phyloP scores from a whole-genome alignment of 2,329 filamentous ascomycete genomes.

The Talaromyces funiculosus region DNA sequence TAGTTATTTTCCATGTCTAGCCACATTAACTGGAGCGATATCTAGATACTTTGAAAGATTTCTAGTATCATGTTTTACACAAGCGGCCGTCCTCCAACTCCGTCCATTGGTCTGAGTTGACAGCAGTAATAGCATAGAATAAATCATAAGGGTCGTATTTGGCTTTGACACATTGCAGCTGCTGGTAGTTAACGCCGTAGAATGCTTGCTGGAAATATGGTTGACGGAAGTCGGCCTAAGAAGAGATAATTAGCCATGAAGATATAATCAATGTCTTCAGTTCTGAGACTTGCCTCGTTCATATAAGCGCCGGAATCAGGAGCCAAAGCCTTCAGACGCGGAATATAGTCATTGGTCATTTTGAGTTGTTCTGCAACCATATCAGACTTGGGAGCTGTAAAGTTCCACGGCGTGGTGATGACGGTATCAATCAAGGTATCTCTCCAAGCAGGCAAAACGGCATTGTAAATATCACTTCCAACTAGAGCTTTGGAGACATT shows the following conservation, averaged over 20 bases:
- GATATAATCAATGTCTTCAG: neutral
- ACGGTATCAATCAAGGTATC: conserved; percentile 31
- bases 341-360: conserved; percentile 38
- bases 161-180: conserved; percentile 10
- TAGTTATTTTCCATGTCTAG: neutral
- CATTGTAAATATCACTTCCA: conserved; percentile 30
- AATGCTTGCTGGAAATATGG: conserved; percentile 12
- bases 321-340: conserved; percentile 34
- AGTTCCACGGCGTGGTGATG: conserved; percentile 34
- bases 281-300: conserved; percentile 25
- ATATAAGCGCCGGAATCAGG: conserved; percentile 37
- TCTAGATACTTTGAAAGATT: too few relatives aligned
- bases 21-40: neutral
- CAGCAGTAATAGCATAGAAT: conserved; percentile 38
- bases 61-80: conserved; percentile 1
- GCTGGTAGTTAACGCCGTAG: conserved; percentile 13
- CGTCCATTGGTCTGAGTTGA: conserved; percentile 35
- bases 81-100: conserved; percentile 11
- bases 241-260: neutral
- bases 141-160: conserved; percentile 21
- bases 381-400: conserved; percentile 32
- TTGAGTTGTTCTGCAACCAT: conserved; percentile 32
- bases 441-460: conserved; percentile 38
- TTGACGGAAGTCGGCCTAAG: conserved; percentile 20
- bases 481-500: conserved; percentile 28